phyloP scores from a whole-genome alignment of 2,329 filamentous ascomycete species.

The Sodiomyces alkalinus region DNA sequence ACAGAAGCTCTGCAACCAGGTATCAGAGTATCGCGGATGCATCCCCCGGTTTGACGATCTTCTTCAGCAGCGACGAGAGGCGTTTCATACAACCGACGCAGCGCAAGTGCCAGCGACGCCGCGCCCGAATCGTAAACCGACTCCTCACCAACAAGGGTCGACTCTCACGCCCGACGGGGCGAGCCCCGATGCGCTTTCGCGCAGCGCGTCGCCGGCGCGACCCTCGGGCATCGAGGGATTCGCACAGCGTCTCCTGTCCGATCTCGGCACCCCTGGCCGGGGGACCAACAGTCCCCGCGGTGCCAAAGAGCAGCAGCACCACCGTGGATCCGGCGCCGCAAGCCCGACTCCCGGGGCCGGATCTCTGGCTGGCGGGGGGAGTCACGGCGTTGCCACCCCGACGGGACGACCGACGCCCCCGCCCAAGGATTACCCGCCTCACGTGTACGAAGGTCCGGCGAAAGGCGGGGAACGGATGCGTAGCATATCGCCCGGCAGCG shows the following conservation, averaged over 20 bases:
- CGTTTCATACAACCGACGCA: conserved; percentile 44
- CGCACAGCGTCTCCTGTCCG: conserved; percentile 46
- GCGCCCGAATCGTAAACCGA: conserved; percentile 11
- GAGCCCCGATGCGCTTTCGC: conserved; percentile 26
- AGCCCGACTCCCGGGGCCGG: conserved; percentile 14
- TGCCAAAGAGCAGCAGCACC: conserved; percentile 30
- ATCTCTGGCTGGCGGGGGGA: conserved; percentile 11
- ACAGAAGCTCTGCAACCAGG: conserved; percentile 44
- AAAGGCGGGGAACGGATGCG: conserved; percentile 14
- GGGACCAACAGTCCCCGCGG: conserved; percentile 30
- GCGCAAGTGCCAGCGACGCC: conserved; percentile 25
- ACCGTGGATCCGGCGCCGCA: conserved; percentile 15
- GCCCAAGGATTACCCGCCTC: conserved; percentile 26
- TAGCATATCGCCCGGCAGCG: conserved; percentile 26
- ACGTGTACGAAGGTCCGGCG: conserved; percentile 19
- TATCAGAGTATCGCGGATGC: conserved; percentile 43
- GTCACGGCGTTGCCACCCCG: conserved; percentile 16
- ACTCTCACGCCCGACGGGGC: conserved; percentile 23
- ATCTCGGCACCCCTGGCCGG: conserved; percentile 38
- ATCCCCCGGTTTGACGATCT: conserved; percentile 61
- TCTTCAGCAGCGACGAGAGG: conserved; percentile 47
- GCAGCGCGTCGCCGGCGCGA: conserved; percentile 34
- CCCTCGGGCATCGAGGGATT: conserved; percentile 43
- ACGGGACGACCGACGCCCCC: conserved; percentile 19
- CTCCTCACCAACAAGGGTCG: conserved; percentile 11